A percentile compares a stretch with the other conserved stretches of the same genome.
Conservation (phyloP, 768 basidiomycete species). For the Tulasnella sp. region DNA sequence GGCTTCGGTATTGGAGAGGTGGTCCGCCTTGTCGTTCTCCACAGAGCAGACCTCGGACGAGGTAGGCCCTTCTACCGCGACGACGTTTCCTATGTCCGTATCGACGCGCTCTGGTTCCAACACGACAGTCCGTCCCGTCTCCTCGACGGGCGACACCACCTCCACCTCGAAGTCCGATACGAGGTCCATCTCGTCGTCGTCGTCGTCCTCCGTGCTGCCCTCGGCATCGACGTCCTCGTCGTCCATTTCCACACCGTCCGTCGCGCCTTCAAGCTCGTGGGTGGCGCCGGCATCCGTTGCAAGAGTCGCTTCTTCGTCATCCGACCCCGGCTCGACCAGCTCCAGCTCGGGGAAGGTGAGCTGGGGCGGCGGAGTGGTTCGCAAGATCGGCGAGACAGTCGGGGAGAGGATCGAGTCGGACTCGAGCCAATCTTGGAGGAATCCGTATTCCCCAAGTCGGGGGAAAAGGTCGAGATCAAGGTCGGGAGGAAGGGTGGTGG, state of each 20-base stretch:
- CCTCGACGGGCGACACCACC: no score
- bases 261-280: background rate
- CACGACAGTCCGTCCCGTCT: background rate
- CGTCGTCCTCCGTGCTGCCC: slow-evolving; percentile 1
- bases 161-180: background rate
- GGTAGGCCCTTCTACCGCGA: background rate
- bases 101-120: background rate
- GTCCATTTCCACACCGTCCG: background rate
- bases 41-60: background rate
- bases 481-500: background rate
- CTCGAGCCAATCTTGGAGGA: background rate
- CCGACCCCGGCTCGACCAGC: background rate
- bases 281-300: background rate
- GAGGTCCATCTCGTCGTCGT: background rate
- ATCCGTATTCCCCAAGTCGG: background rate
- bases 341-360: background rate
- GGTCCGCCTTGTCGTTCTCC: no score
- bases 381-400: background rate
- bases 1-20: no score
- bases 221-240: background rate
- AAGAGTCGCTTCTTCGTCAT: background rate
- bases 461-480: background rate
- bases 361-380: background rate
- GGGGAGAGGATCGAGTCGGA: background rate
- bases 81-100: background rate